Conservation (phyloP, 2,329 filamentous ascomycete genomes). For the Sporothrix globosa region DNA sequence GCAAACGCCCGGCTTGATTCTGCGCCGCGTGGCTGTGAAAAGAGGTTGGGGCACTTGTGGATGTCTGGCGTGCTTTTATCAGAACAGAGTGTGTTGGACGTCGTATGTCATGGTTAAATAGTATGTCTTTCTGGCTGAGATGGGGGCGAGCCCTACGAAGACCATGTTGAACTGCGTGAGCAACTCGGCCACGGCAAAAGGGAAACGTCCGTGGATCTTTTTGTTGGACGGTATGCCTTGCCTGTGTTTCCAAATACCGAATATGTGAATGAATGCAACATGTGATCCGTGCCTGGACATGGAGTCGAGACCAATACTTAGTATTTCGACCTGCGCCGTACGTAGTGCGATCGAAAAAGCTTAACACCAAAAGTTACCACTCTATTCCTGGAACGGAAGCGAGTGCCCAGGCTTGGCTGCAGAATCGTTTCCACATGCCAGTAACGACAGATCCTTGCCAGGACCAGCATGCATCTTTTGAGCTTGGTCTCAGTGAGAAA, state of each 20-base stretch:
- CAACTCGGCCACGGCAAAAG: neutral
- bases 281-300: neutral
- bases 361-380: neutral
- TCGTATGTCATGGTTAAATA: neutral
- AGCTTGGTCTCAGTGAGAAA: too few species aligned
- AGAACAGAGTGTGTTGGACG: neutral
- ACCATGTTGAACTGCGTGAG: neutral
- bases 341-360: neutral
- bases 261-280: neutral
- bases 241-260: neutral
- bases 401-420: constrained; percentile 18
- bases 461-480: neutral
- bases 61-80: neutral
- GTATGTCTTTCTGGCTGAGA: too few species aligned
- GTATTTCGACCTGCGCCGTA: too few species aligned
- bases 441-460: neutral
- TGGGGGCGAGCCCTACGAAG: neutral
- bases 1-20: neutral
- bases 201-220: neutral
- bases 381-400: neutral
- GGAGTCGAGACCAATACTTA: neutral
- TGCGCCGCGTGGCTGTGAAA: constrained; percentile 21
- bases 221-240: neutral
- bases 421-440: neutral
- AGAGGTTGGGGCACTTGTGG: neutral